Percentiles rank a stretch among this genome's conserved stretches.
Evolutionary conservation across 495 filamentous ascomycete species (phyloP).

Genomic region (Aspergillus panamensis): DNA sequence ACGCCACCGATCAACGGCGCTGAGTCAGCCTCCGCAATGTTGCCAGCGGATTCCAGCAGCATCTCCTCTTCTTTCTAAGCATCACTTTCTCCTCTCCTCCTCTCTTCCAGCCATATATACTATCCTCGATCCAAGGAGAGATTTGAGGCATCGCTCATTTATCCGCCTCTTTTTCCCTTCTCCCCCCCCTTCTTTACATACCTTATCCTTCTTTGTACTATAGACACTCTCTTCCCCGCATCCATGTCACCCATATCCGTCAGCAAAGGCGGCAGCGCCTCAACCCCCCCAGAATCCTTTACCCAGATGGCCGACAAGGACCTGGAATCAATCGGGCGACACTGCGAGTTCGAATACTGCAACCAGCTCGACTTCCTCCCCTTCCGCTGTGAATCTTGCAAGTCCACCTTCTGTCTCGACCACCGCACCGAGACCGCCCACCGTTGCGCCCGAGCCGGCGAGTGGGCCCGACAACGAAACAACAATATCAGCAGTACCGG

Average conservation of each 20-base stretch:
- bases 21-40: constrained; percentile 36
- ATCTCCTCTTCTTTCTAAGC: constrained; percentile 12
- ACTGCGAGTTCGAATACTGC: constrained; percentile 90
- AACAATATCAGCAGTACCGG: constrained; percentile 22
- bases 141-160: background rate
- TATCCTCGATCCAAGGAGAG: background rate
- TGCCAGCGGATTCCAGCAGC: constrained; percentile 35
- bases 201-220: background rate
- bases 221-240: background rate
- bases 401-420: constrained; percentile 84
- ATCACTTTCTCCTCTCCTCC: background rate
- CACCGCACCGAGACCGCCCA: constrained; percentile 87
- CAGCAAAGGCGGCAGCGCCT: constrained; percentile 19
- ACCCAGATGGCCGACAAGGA: constrained; percentile 63
- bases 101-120: background rate
- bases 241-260: constrained; percentile 35
- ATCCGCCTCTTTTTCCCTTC: background rate
- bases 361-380: constrained; percentile 94
- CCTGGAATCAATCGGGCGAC: constrained; percentile 77
- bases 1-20: background rate
- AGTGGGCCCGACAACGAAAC: constrained; percentile 72
- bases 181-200: constrained; percentile 1
- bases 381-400: constrained; percentile 88
- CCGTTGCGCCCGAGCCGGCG: constrained; percentile 74
- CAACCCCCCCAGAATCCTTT: constrained; percentile 32